Base-by-base conservation (phyloP, 129 eudicot genomes). In the Chrysanthemum seticuspe region DNA sequence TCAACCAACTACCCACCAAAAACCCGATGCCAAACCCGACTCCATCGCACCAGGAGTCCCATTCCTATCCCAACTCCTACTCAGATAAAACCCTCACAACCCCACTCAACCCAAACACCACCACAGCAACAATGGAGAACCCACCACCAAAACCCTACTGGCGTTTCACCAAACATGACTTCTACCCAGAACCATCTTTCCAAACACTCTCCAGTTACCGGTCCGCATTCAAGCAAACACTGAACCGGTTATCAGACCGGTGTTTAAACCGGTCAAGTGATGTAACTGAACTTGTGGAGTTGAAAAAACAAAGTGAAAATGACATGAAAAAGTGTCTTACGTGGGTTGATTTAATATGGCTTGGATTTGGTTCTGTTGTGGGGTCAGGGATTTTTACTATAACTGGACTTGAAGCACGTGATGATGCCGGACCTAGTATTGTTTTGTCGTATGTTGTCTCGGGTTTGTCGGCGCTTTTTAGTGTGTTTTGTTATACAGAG, bases 311-410 rank as follows among this genome's bases (percentile, higher is more conserved):
- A 57, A 86, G 92, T 13, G 90, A 88, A 31, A 83, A 88, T 75
- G 87, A 82, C 25, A 81, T 91, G 87, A 71, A 51, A 4, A 71
- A 74, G 45, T 88, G 93, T 73, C 86, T 91, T 44, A 86, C 93
- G 0, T 91, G 97, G 97, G 70, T 92, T 81, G 97, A 91, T 74
- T 80, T 91, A 2, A 74, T 86, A 6, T 91, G 97, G 97, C 84
- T 88, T 44, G 91, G 90, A 1, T 88, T 88, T 63, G 97, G 97
- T 5, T 84, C 93, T 3, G 96, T 88, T 48, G 93, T 91, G 11
- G 97, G 97, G 11, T 86, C 97, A 13, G 97, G 97, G 7, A 88
- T 91, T 60, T 91, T 91, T 79, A 76, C 77, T 27, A 58, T 91
- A 60, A 88, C 97, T 7, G 97, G 97, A 7, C 96, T 73, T 23